These are phyloP conservation scores for Trametes cubensis DNA, from an alignment of 768 basidiomycete genomes.

Conservation along the genomic window DNA sequence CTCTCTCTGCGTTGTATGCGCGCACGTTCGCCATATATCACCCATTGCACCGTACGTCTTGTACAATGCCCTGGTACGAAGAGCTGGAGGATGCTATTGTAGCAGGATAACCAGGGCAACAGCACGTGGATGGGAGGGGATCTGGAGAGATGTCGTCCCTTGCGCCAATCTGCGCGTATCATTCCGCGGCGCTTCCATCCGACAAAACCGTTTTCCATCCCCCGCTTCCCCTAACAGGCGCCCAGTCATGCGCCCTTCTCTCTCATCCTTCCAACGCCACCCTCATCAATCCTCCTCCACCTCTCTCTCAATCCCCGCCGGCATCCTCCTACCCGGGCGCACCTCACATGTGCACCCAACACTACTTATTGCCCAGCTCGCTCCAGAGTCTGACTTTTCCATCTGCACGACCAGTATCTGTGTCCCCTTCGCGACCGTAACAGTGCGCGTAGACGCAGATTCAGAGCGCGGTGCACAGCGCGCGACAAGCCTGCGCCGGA, in stretches of 20 bases:
- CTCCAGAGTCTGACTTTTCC: too few relatives aligned
- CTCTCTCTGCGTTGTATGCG: neutral
- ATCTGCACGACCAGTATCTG: too few relatives aligned
- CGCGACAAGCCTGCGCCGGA: too few relatives aligned
- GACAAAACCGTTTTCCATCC: constrained; percentile 9
- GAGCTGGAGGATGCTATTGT: neutral
- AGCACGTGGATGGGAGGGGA: neutral
- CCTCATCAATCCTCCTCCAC: neutral
- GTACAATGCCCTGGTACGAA: too few relatives aligned
- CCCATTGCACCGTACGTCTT: too few relatives aligned
- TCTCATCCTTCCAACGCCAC: neutral
- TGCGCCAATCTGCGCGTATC: constrained; percentile 18
- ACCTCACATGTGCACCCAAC: too few relatives aligned
- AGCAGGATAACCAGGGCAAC: neutral
- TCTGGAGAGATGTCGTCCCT: constrained; percentile 10
- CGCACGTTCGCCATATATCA: neutral
- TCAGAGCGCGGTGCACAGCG: too few relatives aligned
- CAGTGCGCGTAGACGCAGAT: too few relatives aligned
- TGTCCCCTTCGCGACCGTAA: too few relatives aligned
- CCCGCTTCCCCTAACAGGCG: neutral
- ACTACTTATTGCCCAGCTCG: too few relatives aligned
- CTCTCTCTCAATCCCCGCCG: too few relatives aligned
- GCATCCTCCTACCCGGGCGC: too few relatives aligned
- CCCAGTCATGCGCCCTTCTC: neutral
- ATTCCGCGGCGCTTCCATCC: constrained; percentile 15